Percentiles rank a stretch among this genome's conserved stretches.
Conservation (phyloP, 257 asterid genomes). For the Nicotiana sylvestris region DNA sequence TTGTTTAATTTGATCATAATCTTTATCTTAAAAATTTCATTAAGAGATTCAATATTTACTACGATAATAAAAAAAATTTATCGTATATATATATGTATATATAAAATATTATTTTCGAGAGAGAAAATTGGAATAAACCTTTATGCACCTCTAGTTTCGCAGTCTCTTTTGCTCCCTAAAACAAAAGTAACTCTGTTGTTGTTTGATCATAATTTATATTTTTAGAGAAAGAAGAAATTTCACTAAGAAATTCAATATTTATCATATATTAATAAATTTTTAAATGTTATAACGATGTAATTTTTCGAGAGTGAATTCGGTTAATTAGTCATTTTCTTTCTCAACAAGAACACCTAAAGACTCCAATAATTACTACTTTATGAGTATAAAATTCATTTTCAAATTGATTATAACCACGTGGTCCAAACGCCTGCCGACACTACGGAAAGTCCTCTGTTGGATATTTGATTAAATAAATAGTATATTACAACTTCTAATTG, state of each 20-base stretch:
- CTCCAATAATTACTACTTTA: neutral
- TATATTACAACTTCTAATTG: neutral
- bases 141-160: no score
- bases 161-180: neutral
- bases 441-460: neutral
- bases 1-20: no score
- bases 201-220: neutral
- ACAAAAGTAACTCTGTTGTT: neutral
- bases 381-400: neutral
- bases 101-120: no score
- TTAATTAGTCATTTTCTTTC: slow-evolving; percentile 20
- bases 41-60: no score
- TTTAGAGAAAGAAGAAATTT: neutral
- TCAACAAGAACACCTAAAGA: neutral
- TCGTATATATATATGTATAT: no score
- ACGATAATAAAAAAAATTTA: no score
- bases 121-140: no score
- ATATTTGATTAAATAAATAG: neutral
- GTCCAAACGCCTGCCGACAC: slow-evolving; percentile 27
- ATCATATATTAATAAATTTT: no score
- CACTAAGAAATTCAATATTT: no score
- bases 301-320: neutral
- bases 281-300: no score
- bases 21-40: no score
- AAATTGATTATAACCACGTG: slow-evolving; percentile 11